phyloP scores from a whole-genome alignment of 176 grass and related monocot species.

The Olyra latifolia region DNA sequence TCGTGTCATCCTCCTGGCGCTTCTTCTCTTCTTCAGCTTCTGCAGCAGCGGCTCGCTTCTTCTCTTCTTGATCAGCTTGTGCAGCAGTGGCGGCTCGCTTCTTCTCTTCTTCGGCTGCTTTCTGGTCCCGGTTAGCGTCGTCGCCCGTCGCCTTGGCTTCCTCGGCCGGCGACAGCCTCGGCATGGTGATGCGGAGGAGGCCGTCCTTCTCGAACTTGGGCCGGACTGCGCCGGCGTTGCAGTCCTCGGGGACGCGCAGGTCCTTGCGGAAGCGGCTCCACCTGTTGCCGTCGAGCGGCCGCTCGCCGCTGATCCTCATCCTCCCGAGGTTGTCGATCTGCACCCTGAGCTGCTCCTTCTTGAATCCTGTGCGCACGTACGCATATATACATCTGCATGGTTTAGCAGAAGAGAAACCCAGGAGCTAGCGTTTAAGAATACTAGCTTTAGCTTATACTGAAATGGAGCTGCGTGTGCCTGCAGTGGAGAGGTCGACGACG shows the following conservation, averaged over 20 bases:
- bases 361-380: conserved; percentile 49
- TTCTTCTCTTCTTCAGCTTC: background rate
- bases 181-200: conserved; percentile 40
- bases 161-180: conserved; percentile 2
- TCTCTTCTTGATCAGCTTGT: background rate
- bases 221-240: conserved; percentile 16
- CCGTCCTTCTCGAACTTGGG: conserved; percentile 30
- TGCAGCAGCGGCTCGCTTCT: background rate
- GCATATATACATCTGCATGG: background rate
- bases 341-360: conserved; percentile 48
- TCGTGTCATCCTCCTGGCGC: background rate
- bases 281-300: background rate
- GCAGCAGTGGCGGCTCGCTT: background rate
- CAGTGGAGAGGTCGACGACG: conserved; percentile 26
- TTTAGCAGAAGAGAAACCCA: no score
- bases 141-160: background rate
- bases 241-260: conserved; percentile 33
- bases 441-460: no score
- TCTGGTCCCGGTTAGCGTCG: background rate
- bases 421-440: background rate
- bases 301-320: conserved; percentile 35
- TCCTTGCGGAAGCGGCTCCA: conserved; percentile 48
- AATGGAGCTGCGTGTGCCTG: background rate
- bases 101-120: background rate
- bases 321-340: conserved; percentile 21